Conservation (phyloP, 1,139 yeast genomes). For the Geotrichum fermentans region DNA sequence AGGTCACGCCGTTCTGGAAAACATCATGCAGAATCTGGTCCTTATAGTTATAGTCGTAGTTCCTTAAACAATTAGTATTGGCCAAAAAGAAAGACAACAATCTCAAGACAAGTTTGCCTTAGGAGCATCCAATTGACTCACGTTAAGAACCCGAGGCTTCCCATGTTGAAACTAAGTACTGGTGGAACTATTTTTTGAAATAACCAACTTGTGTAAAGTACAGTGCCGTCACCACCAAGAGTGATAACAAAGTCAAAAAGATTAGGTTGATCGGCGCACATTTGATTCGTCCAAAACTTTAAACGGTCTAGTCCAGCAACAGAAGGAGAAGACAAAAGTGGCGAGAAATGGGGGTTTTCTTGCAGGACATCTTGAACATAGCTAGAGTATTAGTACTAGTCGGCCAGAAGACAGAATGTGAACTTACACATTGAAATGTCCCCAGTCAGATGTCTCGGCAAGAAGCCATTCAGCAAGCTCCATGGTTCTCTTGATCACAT, state of each 20-base stretch:
- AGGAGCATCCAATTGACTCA: no score
- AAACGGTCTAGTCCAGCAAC: slow-evolving; percentile 43
- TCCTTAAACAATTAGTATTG: no score
- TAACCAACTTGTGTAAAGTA: slow-evolving; percentile 58
- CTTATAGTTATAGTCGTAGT: slow-evolving; percentile 61
- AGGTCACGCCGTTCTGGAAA: slow-evolving; percentile 57
- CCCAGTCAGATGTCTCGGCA: slow-evolving; percentile 37
- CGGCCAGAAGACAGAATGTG: neutral
- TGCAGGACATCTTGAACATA: slow-evolving; percentile 52
- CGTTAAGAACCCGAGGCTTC: slow-evolving; percentile 76
- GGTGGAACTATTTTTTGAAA: slow-evolving; percentile 76
- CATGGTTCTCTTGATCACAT: slow-evolving; percentile 51
- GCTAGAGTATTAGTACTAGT: slow-evolving; percentile 13
- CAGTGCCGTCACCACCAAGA: slow-evolving; percentile 89
- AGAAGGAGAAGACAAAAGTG: slow-evolving; percentile 36
- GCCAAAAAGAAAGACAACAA: no score
- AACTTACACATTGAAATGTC: slow-evolving; percentile 37
- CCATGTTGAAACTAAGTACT: slow-evolving; percentile 72
- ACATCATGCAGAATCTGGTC: slow-evolving; percentile 51
- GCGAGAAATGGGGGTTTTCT: slow-evolving; percentile 44
- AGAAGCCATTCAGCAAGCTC: slow-evolving; percentile 58
- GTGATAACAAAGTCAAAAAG: slow-evolving; percentile 51
- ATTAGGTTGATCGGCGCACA: slow-evolving; percentile 46
- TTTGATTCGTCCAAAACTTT: slow-evolving; percentile 54
- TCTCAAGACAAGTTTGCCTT: no score